phyloP scores from a whole-genome alignment of 2,329 filamentous ascomycete genomes.

The Aureobasidium sp. region DNA sequence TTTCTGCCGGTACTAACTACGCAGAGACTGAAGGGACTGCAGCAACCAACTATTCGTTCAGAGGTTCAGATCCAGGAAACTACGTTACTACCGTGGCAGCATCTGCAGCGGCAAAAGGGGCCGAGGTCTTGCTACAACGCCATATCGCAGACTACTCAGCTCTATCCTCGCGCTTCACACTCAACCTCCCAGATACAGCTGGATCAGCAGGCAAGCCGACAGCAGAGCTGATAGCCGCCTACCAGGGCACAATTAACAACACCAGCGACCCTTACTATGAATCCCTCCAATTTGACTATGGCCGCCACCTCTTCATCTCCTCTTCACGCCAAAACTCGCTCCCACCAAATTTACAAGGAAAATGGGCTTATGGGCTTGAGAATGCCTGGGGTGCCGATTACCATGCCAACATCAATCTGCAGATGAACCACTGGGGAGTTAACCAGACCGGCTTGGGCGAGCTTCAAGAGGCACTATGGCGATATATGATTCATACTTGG shows the following conservation, averaged over 20 bases:
- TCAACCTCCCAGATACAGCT: conserved; percentile 41
- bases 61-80: conserved; percentile 39
- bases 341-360: conserved; percentile 52
- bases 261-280: conserved; percentile 48
- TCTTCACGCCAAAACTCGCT: conserved; percentile 47
- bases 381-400: conserved; percentile 51
- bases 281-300: conserved; percentile 47
- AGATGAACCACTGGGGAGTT: conserved; percentile 56
- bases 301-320: conserved; percentile 49
- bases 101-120: conserved; percentile 30
- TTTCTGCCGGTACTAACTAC: conserved; percentile 44
- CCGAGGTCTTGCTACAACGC: conserved; percentile 27
- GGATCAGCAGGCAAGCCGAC: conserved; percentile 37
- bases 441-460: conserved; percentile 47
- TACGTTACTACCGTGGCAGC: conserved; percentile 32
- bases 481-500: conserved; percentile 50
- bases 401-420: conserved; percentile 53
- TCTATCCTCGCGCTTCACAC: conserved; percentile 35
- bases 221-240: conserved; percentile 26
- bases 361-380: conserved; percentile 44
- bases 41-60: conserved; percentile 41
- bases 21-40: conserved; percentile 44
- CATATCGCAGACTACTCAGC: conserved; percentile 39
- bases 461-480: conserved; percentile 43
- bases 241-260: conserved; percentile 27